phyloP scores from a whole-genome alignment of 2,329 filamentous ascomycete species.

The Cladosporium oxysporum region DNA sequence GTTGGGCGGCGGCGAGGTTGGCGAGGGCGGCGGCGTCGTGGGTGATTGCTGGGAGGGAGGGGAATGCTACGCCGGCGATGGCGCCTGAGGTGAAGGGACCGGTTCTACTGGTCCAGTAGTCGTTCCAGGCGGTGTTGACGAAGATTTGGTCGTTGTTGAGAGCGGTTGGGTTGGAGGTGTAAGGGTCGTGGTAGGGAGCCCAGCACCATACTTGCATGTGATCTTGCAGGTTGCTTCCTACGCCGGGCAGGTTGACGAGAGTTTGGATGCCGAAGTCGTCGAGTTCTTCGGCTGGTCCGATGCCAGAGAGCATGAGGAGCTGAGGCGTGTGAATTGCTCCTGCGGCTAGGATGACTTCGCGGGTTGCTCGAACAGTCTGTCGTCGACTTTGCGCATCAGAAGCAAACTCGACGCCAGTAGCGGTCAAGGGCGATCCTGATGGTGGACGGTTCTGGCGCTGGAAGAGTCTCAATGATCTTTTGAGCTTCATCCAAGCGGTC shows the following conservation, averaged over 20 bases:
- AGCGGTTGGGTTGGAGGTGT: slow-evolving; percentile 24
- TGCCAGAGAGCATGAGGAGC: slow-evolving; percentile 47
- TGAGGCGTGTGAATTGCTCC: slow-evolving; percentile 36
- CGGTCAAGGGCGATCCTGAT: slow-evolving; percentile 17
- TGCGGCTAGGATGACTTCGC: slow-evolving; percentile 35
- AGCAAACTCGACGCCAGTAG: slow-evolving; percentile 30
- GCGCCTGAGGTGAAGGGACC: slow-evolving; percentile 33
- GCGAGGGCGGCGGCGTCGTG: slow-evolving; percentile 23
- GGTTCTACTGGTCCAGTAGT: slow-evolving; percentile 33
- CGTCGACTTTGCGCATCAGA: slow-evolving; percentile 23
- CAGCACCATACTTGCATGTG: slow-evolving; percentile 42
- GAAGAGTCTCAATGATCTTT: background rate
- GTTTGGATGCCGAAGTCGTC: slow-evolving; percentile 48
- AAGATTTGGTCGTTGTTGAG: slow-evolving; percentile 31
- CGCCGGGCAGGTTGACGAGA: slow-evolving; percentile 59
- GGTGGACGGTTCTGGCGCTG: background rate
- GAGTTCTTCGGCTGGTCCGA: slow-evolving; percentile 58
- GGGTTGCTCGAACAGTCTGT: slow-evolving; percentile 28
- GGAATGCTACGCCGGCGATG: slow-evolving; percentile 35
- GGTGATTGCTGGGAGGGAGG: slow-evolving; percentile 29
- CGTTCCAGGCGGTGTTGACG: slow-evolving; percentile 28
- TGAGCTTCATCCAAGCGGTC: background rate
- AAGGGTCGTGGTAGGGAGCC: slow-evolving; percentile 28
- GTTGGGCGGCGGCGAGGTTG: slow-evolving; percentile 26
- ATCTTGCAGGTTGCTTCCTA: slow-evolving; percentile 66